Percentiles rank a stretch among this genome's conserved stretches.
phyloP scores from a whole-genome alignment of 1,284 basidiomycete species.

The Inonotus obliquus region DNA sequence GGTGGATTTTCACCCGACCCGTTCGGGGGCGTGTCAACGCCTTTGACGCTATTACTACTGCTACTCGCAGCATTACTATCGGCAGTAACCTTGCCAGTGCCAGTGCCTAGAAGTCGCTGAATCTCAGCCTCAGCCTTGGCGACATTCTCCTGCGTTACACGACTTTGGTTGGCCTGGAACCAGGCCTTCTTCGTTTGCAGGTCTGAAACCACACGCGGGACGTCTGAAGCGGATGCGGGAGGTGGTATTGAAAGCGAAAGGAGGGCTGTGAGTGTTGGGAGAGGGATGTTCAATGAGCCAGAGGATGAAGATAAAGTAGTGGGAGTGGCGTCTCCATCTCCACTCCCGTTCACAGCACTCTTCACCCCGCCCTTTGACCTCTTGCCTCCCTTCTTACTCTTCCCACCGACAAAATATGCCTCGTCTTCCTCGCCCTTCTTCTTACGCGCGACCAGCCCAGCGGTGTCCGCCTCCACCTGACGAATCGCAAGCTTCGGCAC shows the following conservation, averaged over 20 bases:
- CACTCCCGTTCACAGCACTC: slow-evolving; percentile 22
- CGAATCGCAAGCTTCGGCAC: slow-evolving; percentile 84
- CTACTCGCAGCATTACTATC: not conserved
- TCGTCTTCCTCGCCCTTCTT: slow-evolving; percentile 89
- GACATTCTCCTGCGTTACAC: slow-evolving; percentile 66
- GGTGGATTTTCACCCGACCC: slow-evolving; percentile 42
- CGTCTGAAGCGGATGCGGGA: slow-evolving; percentile 74
- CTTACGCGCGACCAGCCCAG: slow-evolving; percentile 80
- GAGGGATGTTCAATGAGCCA: slow-evolving; percentile 72
- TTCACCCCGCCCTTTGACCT: slow-evolving; percentile 39
- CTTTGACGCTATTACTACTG: slow-evolving; percentile 37
- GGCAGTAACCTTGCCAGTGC: not conserved
- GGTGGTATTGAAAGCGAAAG: slow-evolving; percentile 88
- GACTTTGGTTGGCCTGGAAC: slow-evolving; percentile 79
- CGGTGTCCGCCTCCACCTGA: slow-evolving; percentile 71
- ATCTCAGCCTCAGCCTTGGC: slow-evolving; percentile 81
- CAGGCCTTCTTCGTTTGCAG: slow-evolving; percentile 93
- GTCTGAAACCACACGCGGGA: slow-evolving; percentile 84
- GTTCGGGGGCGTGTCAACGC: slow-evolving; percentile 36
- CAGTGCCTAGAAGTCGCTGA: slow-evolving; percentile 50
- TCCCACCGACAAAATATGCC: slow-evolving; percentile 76
- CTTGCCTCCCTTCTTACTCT: slow-evolving; percentile 63
- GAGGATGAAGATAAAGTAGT: slow-evolving; percentile 25
- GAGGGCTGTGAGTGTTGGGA: slow-evolving; percentile 84
- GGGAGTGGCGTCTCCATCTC: slow-evolving; percentile 36